These are phyloP conservation scores for Sergeia podlipaevii DNA, from an alignment of 208 protist genomes.

Conservation along the genomic window DNA sequence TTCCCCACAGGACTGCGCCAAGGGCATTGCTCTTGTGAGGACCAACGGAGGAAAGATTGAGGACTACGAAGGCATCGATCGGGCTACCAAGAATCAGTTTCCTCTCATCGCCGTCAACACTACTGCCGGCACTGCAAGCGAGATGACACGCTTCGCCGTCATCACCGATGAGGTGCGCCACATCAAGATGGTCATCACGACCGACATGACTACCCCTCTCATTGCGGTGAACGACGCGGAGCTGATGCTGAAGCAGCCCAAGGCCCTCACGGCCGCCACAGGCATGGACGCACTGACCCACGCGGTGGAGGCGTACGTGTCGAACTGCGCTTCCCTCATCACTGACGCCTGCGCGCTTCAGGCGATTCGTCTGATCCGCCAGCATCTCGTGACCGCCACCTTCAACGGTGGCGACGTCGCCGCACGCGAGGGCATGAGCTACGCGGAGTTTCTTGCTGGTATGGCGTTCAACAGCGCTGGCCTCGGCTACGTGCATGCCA, in stretches of 20 bases:
- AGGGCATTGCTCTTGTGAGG: conserved; percentile 77
- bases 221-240: conserved; percentile 78
- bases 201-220: conserved; percentile 51
- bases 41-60: conserved; percentile 64
- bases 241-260: conserved; percentile 78
- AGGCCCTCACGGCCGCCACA: conserved; percentile 79
- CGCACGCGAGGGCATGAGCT: conserved; percentile 81
- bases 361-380: conserved; percentile 65
- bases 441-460: conserved; percentile 80
- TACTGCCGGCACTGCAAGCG: conserved; percentile 86
- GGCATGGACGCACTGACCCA: conserved; percentile 91
- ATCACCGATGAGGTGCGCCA: conserved; percentile 73
- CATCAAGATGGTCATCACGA: conserved; percentile 69
- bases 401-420: conserved; percentile 35
- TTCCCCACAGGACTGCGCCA: conserved; percentile 83
- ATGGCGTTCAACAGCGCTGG: conserved; percentile 92
- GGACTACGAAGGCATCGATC: conserved; percentile 56
- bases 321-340: conserved; percentile 42
- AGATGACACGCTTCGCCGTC: conserved; percentile 89
- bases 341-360: conserved; percentile 70
- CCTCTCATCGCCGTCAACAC: conserved; percentile 81
- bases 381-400: conserved; percentile 53
- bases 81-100: conserved; percentile 40
- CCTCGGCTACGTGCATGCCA: conserved; percentile 85
- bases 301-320: conserved; percentile 83